Percentiles rank a stretch among this genome's conserved stretches.
Conservation (phyloP, 331 rosid species). For the Pyrus hybrid region DNA sequence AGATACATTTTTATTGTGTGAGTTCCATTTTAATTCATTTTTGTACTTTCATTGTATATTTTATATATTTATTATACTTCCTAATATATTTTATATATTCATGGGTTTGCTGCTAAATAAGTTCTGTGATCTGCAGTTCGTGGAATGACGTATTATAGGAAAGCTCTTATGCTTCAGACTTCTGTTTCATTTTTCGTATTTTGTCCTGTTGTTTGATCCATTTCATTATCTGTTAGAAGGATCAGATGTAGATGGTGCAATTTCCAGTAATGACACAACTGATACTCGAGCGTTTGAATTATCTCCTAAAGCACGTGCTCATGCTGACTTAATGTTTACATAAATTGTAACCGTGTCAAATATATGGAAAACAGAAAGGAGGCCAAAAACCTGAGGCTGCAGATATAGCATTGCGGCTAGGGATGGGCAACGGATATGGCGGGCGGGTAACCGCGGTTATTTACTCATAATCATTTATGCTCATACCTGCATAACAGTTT, state of each 20-base stretch:
- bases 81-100: too few species aligned
- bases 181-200: not conserved
- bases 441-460: too few species aligned
- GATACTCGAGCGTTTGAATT: slow-evolving; percentile 69
- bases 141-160: slow-evolving; percentile 97
- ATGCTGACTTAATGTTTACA: slow-evolving; percentile 87
- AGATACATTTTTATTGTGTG: not conserved
- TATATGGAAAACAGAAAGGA: slow-evolving; percentile 90
- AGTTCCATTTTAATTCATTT: not conserved
- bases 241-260: slow-evolving; percentile 73
- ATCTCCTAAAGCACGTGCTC: slow-evolving; percentile 89
- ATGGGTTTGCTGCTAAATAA: not conserved
- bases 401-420: slow-evolving; percentile 88
- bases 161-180: slow-evolving; percentile 96
- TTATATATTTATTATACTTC: not conserved
- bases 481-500: too few species aligned
- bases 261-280: slow-evolving; percentile 38
- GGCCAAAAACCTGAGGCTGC: slow-evolving; percentile 93
- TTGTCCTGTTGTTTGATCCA: not conserved
- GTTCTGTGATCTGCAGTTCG: slow-evolving; percentile 54
- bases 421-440: too few species aligned
- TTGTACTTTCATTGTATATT: not conserved
- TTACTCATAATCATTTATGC: too few species aligned
- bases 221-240: slow-evolving; percentile 5
- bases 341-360: slow-evolving; percentile 88